Evolutionary conservation across 805 yeast species (phyloP), one percentile per base, ranked within the genome.

Genomic region (Blastobotrys mokoenaii): DNA sequence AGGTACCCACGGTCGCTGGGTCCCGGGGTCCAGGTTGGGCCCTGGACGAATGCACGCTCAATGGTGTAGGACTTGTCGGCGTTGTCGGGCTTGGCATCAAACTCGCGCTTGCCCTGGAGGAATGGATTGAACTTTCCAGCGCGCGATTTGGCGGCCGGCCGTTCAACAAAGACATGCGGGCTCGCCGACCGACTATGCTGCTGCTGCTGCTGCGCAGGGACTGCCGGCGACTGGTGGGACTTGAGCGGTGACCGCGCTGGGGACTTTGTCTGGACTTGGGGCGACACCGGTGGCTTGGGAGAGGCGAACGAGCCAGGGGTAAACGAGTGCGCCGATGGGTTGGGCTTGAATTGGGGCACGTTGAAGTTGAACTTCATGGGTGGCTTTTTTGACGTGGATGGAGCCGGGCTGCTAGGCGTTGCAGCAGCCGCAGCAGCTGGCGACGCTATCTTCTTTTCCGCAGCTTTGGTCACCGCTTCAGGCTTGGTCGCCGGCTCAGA

Each of bases 1-100:
- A 69, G 73, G 62, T 77, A 77, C 1, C 82, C 69, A 29, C 41
- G 43, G 46, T 74, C 79, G 38, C 77, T 83, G 18, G 73, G 62
- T 2, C 79, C 77, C 40, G 73, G 65, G 17, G 71, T 69, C 94
- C 94, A 84, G 0, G 89, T 81, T 43, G 94, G 94, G 8, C 85
- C 80, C 0, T 90, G 81, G 35, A 71, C 70, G 60, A 74, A 85
- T 5, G 93, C 79, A 54, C 70, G 77, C 52, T 80, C 88, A 49
- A 80, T 68, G 12, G 30, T 22, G 33, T 49, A 47, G 12, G 48
- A 11, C 14, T 17, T 14, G 14, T 33, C 27, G 3, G 40, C 33
- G 18, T 18, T 32, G 25, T 27, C 29, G 9, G 44, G 17, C 36
- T 18, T 36, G 14, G 38, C 29, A 16, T 35, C 46, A 7, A 22